These are phyloP conservation scores for Wickerhamomyces bovis DNA, from an alignment of 805 yeast species.

Conservation along the genomic window DNA sequence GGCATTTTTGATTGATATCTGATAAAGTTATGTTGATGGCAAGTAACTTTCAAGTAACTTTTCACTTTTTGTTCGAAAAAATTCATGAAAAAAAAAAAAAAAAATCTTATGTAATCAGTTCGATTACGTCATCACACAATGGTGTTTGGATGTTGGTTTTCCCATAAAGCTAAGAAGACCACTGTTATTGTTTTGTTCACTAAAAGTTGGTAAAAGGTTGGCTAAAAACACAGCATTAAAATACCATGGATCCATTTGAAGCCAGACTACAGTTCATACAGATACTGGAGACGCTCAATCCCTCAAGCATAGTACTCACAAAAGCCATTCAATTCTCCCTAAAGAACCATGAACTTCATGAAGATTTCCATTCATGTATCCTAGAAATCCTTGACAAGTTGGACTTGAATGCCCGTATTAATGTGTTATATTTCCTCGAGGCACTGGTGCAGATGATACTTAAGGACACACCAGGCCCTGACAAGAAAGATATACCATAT, in stretches of 20 bases:
- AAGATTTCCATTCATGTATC: constrained; percentile 63
- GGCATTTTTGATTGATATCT: constrained; percentile 49
- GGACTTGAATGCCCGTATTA: constrained; percentile 57
- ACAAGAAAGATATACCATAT: constrained; percentile 16
- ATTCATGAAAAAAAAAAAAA: constrained; percentile 1
- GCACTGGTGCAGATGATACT: constrained; percentile 40
- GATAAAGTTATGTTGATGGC: background rate
- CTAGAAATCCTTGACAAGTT: constrained; percentile 49
- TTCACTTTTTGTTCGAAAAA: constrained; percentile 5
- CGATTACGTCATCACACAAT: background rate
- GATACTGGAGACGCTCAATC: constrained; percentile 56
- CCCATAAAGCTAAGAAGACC: background rate
- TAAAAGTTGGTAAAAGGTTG: too few species aligned
- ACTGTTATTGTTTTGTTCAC: too few species aligned
- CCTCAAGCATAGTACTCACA: constrained; percentile 46
- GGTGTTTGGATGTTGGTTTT: constrained; percentile 1
- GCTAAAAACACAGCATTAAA: background rate
- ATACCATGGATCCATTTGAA: constrained; percentile 79
- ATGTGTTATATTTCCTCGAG: constrained; percentile 65
- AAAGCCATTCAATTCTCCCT: constrained; percentile 36
- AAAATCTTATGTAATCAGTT: background rate
- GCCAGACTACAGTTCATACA: constrained; percentile 72
- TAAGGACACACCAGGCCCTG: background rate
- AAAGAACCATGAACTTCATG: constrained; percentile 51
- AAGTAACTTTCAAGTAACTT: constrained; percentile 1